Evolutionary conservation across 177 flowering plant species (phyloP).

Genomic region (Telopea speciosissima): DNA sequence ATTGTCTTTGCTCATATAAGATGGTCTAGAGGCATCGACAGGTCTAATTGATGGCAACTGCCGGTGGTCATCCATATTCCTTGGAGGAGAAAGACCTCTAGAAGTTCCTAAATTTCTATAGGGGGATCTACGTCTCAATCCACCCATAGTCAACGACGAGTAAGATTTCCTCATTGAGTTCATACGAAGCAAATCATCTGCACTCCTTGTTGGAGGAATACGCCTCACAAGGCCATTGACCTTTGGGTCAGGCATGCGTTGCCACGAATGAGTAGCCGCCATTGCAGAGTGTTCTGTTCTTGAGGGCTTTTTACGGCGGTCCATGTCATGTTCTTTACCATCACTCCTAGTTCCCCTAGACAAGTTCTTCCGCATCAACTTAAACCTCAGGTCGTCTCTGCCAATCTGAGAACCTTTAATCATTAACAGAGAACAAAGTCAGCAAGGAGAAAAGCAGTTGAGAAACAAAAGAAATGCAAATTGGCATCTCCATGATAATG

Average conservation of each 20-base stretch:
- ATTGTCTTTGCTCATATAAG: constrained; percentile 28
- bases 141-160: constrained; percentile 41
- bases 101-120: constrained; percentile 33
- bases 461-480: constrained; percentile 13
- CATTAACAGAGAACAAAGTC: constrained; percentile 24
- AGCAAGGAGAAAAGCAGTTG: constrained; percentile 14
- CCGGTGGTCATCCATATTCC: constrained; percentile 27
- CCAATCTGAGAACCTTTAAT: constrained; percentile 37
- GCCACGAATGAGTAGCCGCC: constrained; percentile 17
- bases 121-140: constrained; percentile 50
- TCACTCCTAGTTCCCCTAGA: constrained; percentile 24
- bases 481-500: constrained; percentile 8
- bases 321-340: constrained; percentile 22
- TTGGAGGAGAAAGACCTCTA: constrained; percentile 41
- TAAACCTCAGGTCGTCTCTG: constrained; percentile 63
- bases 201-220: constrained; percentile 40
- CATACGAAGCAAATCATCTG: constrained; percentile 31
- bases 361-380: constrained; percentile 54
- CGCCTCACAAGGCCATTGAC: constrained; percentile 19
- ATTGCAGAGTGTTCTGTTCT: constrained; percentile 30
- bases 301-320: constrained; percentile 58
- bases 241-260: constrained; percentile 26
- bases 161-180: constrained; percentile 37
- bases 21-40: constrained; percentile 36
- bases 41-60: constrained; percentile 28